Base-by-base conservation (phyloP, 139 green algal genomes). In the Coelastrella sp. region DNA sequence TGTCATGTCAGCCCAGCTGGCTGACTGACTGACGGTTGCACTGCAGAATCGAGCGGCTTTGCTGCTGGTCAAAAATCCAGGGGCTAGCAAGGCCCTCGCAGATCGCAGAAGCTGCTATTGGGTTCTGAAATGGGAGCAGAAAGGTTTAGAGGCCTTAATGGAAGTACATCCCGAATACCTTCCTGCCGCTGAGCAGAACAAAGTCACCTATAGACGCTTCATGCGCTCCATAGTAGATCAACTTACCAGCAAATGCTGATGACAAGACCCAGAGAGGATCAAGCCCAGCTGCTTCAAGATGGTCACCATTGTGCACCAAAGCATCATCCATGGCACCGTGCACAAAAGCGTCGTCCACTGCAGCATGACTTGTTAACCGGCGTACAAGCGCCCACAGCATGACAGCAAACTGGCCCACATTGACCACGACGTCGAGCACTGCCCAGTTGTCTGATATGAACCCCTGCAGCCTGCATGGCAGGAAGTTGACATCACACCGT, bases 391-490 rank as follows among this genome's bases (percentile, higher is more conserved):
- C 79, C 79, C 79, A 85, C 4, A 74, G 10, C 58, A 86, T 7
- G n/a, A 74, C 14, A 7, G 22, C 80, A 59, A 86, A 60, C 58
- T 74, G 58, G 19, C 80, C 80, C 66, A 86, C 47, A 60, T 59
- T 86, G 58, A 86, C 80, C 20, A 60, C 8, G 20, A 73, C 80
- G 59, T 86, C 80, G 4, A 86, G 22, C 59, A 73, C 6, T 47
- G 71, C 14, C 20, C 19, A 77, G 71, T 20, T 22, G 23, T 77
- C 64, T 71, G 64, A 71, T 14, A 71, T 11, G 64, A 20, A 71
- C 64, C 64, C 11, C 64, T 71, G 64, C 64, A 71, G 16, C 64
- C 64, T 71, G 64, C 4, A 47, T 47, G 32, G 64, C 64, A 71
- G 7, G 64, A 14, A 14, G 4, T 71, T 11, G 64, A 47, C 32